These are phyloP conservation scores for Galerina marginata DNA, from an alignment of 768 basidiomycete genomes.

Conservation along the genomic window DNA sequence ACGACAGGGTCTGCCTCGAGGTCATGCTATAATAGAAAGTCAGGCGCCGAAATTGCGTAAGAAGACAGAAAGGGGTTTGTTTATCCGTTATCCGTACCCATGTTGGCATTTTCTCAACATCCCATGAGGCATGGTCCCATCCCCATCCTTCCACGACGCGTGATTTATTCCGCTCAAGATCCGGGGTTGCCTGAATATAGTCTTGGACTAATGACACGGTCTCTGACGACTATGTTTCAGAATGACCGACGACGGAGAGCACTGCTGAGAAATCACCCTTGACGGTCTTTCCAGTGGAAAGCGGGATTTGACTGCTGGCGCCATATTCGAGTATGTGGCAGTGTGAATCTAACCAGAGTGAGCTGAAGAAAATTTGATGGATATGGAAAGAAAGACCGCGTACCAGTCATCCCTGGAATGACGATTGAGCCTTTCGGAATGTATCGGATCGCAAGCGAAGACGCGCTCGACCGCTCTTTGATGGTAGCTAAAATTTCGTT, in stretches of 20 bases:
- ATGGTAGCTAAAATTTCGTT: slow-evolving; percentile 39
- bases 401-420: slow-evolving; percentile 76
- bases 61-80: slow-evolving; percentile 25
- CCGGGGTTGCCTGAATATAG: slow-evolving; percentile 64
- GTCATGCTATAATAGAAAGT: slow-evolving; percentile 53
- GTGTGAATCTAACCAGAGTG: slow-evolving; percentile 63
- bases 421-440: slow-evolving; percentile 62
- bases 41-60: slow-evolving; percentile 1
- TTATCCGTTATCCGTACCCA: slow-evolving; percentile 65
- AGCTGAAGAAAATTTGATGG: neutral
- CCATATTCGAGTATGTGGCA: slow-evolving; percentile 83
- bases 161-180: slow-evolving; percentile 55
- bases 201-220: slow-evolving; percentile 63
- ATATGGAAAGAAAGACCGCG: slow-evolving; percentile 20
- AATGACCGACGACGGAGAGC: neutral
- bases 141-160: slow-evolving; percentile 81
- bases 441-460: slow-evolving; percentile 43
- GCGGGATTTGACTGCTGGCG: slow-evolving; percentile 62
- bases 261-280: slow-evolving; percentile 46
- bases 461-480: neutral
- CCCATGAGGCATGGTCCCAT: slow-evolving; percentile 90
- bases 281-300: slow-evolving; percentile 64
- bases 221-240: slow-evolving; percentile 41
- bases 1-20: slow-evolving; percentile 75
- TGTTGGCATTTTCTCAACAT: slow-evolving; percentile 17